phyloP scores from a whole-genome alignment of 257 asterid species.

The Nyctanthes arbortristis region DNA sequence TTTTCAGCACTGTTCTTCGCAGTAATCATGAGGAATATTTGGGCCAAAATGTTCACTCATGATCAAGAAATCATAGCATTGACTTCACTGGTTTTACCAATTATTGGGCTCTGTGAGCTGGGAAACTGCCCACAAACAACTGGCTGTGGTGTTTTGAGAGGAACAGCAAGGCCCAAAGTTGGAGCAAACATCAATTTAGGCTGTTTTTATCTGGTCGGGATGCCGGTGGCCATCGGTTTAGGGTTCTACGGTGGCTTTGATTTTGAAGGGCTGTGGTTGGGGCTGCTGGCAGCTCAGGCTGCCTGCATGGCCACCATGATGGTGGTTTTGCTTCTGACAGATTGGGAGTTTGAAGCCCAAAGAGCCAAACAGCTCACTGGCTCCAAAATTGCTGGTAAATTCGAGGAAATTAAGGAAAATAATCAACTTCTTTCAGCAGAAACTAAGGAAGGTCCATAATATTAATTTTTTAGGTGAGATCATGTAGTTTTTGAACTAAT shows the following conservation, averaged over 20 bases:
- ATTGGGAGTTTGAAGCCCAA: slow-evolving; percentile 32
- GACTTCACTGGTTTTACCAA: slow-evolving; percentile 26
- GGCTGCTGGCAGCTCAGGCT: slow-evolving; percentile 26
- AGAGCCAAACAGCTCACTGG: slow-evolving; percentile 28
- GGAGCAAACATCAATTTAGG: slow-evolving; percentile 35
- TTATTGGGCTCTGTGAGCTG: slow-evolving; percentile 34
- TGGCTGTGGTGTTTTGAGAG: slow-evolving; percentile 33
- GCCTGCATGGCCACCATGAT: slow-evolving; percentile 35
- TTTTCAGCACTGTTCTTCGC: slow-evolving; percentile 27
- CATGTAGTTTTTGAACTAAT: not conserved
- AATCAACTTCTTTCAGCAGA: slow-evolving; percentile 5
- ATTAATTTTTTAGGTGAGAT: not conserved
- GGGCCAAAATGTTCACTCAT: slow-evolving; percentile 32
- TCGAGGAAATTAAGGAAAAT: not conserved
- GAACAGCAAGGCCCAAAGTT: slow-evolving; percentile 33
- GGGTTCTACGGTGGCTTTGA: slow-evolving; percentile 30
- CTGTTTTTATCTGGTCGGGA: slow-evolving; percentile 34
- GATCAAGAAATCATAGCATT: slow-evolving; percentile 25
- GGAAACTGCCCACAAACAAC: slow-evolving; percentile 37
- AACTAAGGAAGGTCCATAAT: not conserved
- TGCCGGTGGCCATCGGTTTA: slow-evolving; percentile 30
- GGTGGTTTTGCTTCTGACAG: slow-evolving; percentile 27
- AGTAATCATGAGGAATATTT: slow-evolving; percentile 20
- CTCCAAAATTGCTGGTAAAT: not conserved
- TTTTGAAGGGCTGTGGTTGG: slow-evolving; percentile 35